Evolutionary conservation across 805 yeast genomes (phyloP).

Genomic region (Suhomyces kilbournensis): DNA sequence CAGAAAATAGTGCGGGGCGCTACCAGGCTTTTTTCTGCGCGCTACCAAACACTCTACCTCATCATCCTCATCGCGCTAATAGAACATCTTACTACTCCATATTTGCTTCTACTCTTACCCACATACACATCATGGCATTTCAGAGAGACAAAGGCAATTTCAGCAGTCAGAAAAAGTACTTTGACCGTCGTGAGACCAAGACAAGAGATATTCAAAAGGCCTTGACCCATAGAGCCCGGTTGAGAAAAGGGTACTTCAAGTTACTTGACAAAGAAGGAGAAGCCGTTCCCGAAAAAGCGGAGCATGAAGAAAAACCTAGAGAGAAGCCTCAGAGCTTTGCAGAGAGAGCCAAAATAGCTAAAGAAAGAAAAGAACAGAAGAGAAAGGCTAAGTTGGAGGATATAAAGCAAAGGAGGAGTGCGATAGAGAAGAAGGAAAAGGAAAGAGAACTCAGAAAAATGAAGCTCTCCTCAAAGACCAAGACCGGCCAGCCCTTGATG

Average conservation of each 20-base stretch:
- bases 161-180: conserved; percentile 23
- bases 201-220: conserved; percentile 72
- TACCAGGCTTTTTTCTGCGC: background rate
- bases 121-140: conserved; percentile 7
- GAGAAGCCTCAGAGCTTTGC: conserved; percentile 37
- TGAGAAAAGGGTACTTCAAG: conserved; percentile 79
- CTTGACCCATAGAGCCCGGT: conserved; percentile 73
- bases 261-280: conserved; percentile 71
- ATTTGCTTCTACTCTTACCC: background rate
- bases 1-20: background rate
- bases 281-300: conserved; percentile 34
- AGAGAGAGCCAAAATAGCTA: conserved; percentile 45
- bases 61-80: background rate
- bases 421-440: conserved; percentile 34
- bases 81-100: background rate
- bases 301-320: conserved; percentile 12
- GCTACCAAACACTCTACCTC: background rate
- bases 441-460: conserved; percentile 44
- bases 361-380: conserved; percentile 44
- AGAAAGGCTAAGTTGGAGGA: conserved; percentile 37
- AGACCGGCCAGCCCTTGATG: conserved; percentile 84
- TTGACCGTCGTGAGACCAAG: conserved; percentile 38
- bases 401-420: conserved; percentile 37
- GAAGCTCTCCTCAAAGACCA: conserved; percentile 49
- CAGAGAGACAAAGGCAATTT: conserved; percentile 4